Evolutionary conservation across 2,329 filamentous ascomycete species (phyloP), one percentile per base, ranked within the genome.

Genomic region (Fusarium annulatum): DNA sequence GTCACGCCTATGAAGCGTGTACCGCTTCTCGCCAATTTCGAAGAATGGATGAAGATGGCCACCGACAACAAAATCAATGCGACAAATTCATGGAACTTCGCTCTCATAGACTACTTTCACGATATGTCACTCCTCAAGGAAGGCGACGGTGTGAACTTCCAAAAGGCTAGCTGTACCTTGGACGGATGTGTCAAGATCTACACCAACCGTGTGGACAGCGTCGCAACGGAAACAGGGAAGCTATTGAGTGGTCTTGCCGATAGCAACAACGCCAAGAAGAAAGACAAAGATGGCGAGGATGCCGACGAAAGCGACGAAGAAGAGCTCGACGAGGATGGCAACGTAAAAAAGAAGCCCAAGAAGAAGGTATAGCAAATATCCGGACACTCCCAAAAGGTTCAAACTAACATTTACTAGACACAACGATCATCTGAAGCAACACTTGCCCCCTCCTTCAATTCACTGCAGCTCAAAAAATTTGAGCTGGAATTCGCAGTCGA

Each of bases 31-130:
- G 96, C 96, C 79, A 99, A 99, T 84, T 99, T 98, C 78, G 96
- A 99, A 82, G 96, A 99, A 82, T 98, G 96, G 96, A 98, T 99
- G 95, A 99, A 98, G 88, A 97, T 99, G 95, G 96, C 96, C 5
- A 98, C 96, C 21, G 96, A 99, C 85, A 99, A 99, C 85, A 96
- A 96, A 84, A 99, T 99, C 87, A 99, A 98, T 81, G 96, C 96
- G 55, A 91, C 93, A 67, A 99, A 99, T 83, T 98, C 95, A 36
- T 99, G 96, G 96, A 98, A 98, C 82, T 98, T 99, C 84, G 96
- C 96, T n/a, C 89, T 99, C 23, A 99, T 99, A 80, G 96, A 99
- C 83, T 99, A 99, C 84, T 99, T 99, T 79, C 96, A 99, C 82
- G 96, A 99, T 80, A 98, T 99, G 96, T 97, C 95, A 3, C 86